Conservation (phyloP, 108 stramenopile genomes). For the Cyclotella atomus region DNA sequence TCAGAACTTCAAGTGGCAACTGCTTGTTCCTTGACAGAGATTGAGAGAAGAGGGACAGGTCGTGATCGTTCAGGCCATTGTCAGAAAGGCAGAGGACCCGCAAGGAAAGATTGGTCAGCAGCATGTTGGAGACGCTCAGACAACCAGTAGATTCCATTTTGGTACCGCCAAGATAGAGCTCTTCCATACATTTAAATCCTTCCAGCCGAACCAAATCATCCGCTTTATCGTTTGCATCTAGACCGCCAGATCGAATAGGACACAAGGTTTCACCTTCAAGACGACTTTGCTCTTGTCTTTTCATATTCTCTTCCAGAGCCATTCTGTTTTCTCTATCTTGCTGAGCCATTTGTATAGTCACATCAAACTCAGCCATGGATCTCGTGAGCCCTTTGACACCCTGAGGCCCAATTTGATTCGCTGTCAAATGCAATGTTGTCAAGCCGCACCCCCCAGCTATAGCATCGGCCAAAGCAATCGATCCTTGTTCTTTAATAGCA, state of each 20-base stretch:
- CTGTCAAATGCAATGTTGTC: slow-evolving; percentile 68
- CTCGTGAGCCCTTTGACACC: slow-evolving; percentile 70
- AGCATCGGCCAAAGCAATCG: slow-evolving; percentile 66
- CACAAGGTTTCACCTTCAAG: slow-evolving; percentile 18
- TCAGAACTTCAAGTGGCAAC: slow-evolving; percentile 63
- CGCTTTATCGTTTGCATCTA: slow-evolving; percentile 42
- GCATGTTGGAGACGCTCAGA: slow-evolving; percentile 68
- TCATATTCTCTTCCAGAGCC: slow-evolving; percentile 38
- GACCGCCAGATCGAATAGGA: slow-evolving; percentile 22
- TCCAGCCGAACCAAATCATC: slow-evolving; percentile 36
- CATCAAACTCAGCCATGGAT: slow-evolving; percentile 71
- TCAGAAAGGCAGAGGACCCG: slow-evolving; percentile 62
- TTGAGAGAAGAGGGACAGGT: slow-evolving; percentile 73
- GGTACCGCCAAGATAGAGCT: slow-evolving; percentile 61
- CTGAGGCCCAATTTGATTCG: slow-evolving; percentile 62
- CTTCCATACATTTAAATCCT: slow-evolving; percentile 56
- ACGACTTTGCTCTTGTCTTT: slow-evolving; percentile 4
- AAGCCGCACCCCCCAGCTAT: slow-evolving; percentile 71
- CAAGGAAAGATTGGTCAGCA: slow-evolving; percentile 65
- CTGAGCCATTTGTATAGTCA: slow-evolving; percentile 41
- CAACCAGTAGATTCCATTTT: slow-evolving; percentile 62
- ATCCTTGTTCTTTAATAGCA: slow-evolving; percentile 61
- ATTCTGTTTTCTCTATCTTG: slow-evolving; percentile 50
- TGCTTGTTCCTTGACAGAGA: slow-evolving; percentile 73
- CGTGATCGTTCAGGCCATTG: slow-evolving; percentile 68